A percentile compares a stretch with the other conserved stretches of the same genome.
Evolutionary conservation across 2,329 filamentous ascomycete species (phyloP).

Genomic region (Biscogniauxia sp.): DNA sequence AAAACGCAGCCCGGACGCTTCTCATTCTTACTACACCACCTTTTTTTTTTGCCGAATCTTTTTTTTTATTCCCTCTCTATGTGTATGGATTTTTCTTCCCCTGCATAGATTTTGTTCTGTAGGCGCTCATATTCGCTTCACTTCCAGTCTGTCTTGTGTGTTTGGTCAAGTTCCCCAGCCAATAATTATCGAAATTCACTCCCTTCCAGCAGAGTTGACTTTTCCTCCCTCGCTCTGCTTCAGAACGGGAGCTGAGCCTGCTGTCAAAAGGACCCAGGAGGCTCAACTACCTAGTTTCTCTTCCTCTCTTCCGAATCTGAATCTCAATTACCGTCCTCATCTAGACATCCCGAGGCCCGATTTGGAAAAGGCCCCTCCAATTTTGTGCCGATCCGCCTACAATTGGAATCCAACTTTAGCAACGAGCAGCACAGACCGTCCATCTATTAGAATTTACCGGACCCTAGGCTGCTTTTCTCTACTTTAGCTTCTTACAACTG

Average conservation of each 20-base stretch:
- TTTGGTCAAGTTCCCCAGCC: background rate
- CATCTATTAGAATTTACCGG: slow-evolving; percentile 7
- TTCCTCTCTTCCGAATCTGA: background rate
- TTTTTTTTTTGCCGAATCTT: background rate
- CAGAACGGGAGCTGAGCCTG: too few species aligned
- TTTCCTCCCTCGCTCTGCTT: background rate
- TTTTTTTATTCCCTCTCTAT: background rate
- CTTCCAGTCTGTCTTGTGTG: background rate
- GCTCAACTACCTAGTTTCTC: too few species aligned
- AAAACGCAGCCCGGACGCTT: background rate
- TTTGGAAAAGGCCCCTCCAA: background rate
- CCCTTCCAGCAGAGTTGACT: background rate
- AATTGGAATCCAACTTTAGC: slow-evolving; percentile 1
- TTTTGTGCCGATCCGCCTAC: slow-evolving; percentile 2
- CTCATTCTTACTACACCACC: background rate
- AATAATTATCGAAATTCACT: background rate
- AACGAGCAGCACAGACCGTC: slow-evolving; percentile 4
- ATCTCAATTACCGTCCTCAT: background rate
- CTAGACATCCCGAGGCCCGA: background rate
- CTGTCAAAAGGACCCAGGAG: background rate
- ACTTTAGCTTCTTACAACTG: slow-evolving; percentile 5
- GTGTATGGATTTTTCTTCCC: background rate
- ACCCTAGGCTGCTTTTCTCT: slow-evolving; percentile 12
- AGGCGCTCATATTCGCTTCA: background rate
- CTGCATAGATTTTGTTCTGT: slow-evolving; percentile 1